These are phyloP conservation scores for Scutellaria minor DNA, from an alignment of 257 asterid genomes.

Conservation along the genomic window DNA sequence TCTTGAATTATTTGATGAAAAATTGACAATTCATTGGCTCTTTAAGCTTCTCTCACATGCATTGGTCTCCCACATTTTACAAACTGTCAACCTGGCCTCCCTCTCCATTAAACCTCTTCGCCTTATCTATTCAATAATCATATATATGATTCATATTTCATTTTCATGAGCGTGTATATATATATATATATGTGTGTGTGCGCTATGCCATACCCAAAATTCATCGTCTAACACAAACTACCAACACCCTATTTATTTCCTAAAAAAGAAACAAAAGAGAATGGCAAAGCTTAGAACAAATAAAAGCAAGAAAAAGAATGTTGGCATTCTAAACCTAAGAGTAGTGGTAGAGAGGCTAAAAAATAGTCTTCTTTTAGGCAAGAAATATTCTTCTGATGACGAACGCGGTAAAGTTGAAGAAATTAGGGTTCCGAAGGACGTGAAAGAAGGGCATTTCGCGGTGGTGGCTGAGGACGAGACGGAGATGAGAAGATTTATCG, in stretches of 20 bases:
- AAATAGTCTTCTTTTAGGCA: constrained; percentile 51
- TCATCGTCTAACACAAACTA: background rate
- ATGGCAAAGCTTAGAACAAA: constrained; percentile 35
- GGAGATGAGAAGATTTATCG: constrained; percentile 59
- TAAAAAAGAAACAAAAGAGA: background rate
- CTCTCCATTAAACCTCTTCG: too few species aligned
- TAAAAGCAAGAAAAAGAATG: constrained; percentile 42
- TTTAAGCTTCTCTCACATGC: constrained; percentile 56
- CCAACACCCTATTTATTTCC: background rate
- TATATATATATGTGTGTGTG: too few species aligned
- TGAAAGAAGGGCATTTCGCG: constrained; percentile 52
- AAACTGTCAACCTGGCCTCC: background rate
- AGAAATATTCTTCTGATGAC: constrained; percentile 25
- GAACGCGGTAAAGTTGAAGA: constrained; percentile 18
- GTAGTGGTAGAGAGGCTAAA: constrained; percentile 57
- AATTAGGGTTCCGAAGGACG: constrained; percentile 57
- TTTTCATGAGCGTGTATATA: too few species aligned
- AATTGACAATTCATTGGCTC: constrained; percentile 48
- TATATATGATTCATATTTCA: too few species aligned
- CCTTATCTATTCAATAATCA: background rate
- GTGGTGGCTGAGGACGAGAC: constrained; percentile 43
- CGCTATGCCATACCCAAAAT: background rate
- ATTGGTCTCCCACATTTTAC: constrained; percentile 43
- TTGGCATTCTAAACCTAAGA: constrained; percentile 52
- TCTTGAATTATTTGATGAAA: background rate